phyloP scores from a whole-genome alignment of 2,329 filamentous ascomycete species.

The Trichoderma atrobrunneum region DNA sequence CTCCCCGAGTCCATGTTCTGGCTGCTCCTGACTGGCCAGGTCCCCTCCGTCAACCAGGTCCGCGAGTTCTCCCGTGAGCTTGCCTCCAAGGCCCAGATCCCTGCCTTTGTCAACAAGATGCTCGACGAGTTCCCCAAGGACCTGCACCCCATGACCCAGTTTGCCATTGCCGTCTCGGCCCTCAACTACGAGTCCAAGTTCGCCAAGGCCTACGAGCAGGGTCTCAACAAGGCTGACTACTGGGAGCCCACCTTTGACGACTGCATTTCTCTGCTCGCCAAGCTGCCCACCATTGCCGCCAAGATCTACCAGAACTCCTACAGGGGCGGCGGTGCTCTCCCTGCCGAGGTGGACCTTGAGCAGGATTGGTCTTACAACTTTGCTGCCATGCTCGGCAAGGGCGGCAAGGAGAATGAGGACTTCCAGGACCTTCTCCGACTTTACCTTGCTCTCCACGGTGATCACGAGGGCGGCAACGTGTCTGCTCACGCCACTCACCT shows the following conservation, averaged over 20 bases:
- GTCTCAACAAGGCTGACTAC: constrained; percentile 93
- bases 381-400: constrained; percentile 90
- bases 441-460: constrained; percentile 93
- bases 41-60: constrained; percentile 79
- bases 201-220: constrained; percentile 86
- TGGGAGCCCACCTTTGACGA: constrained; percentile 99
- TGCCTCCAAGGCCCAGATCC: constrained; percentile 80
- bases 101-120: constrained; percentile 80
- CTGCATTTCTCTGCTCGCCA: constrained; percentile 87
- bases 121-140: constrained; percentile 85
- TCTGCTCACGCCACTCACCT: constrained; percentile 94
- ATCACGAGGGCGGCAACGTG: constrained; percentile 97
- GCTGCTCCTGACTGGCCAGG: constrained; percentile 89
- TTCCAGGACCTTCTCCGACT: constrained; percentile 94
- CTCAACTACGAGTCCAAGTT: constrained; percentile 94
- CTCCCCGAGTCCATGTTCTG: constrained; percentile 99
- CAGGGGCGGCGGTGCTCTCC: constrained; percentile 69
- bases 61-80: constrained; percentile 80
- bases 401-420: constrained; percentile 80
- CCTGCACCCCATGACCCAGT: constrained; percentile 97
- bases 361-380: constrained; percentile 99
- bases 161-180: constrained; percentile 91
- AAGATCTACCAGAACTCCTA: constrained; percentile 96
- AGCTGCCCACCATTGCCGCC: constrained; percentile 93
- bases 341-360: constrained; percentile 71